Evolutionary conservation across 192 early-diverging fungal species (phyloP).

Genomic region (Umbelopsis vinacea): DNA sequence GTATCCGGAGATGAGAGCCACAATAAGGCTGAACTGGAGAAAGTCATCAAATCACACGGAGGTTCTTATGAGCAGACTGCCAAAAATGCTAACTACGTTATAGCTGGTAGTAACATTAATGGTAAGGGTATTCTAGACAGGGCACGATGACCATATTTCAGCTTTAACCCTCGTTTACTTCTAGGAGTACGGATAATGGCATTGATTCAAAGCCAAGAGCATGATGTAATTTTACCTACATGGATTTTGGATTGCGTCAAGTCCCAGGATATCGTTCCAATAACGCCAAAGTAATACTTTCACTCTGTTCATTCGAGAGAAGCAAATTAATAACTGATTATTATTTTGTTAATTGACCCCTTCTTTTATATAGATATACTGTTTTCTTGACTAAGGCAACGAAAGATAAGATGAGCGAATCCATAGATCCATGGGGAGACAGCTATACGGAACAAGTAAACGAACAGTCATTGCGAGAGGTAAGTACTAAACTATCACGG

Average conservation of each 20-base stretch:
- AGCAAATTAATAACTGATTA: not conserved
- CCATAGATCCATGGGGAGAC: constrained; percentile 73
- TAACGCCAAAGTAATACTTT: constrained; percentile 61
- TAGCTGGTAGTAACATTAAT: constrained; percentile 53
- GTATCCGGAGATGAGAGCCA: constrained; percentile 44
- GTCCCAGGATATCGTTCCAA: constrained; percentile 49
- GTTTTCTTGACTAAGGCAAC: constrained; percentile 60
- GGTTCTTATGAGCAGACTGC: constrained; percentile 67
- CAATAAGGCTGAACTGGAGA: constrained; percentile 63
- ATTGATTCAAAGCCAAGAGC: constrained; percentile 49
- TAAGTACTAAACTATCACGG: constrained; percentile 27
- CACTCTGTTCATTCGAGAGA: not conserved
- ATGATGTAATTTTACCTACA: constrained; percentile 65
- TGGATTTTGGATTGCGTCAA: constrained; percentile 72
- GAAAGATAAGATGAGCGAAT: constrained; percentile 48
- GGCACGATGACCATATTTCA: no score
- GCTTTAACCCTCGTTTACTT: constrained; percentile 26
- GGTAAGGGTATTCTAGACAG: constrained; percentile 3
- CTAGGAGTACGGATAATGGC: constrained; percentile 60
- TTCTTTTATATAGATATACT: constrained; percentile 53
- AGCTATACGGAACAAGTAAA: constrained; percentile 65
- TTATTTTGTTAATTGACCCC: not conserved
- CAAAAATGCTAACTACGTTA: constrained; percentile 42
- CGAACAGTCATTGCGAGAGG: constrained; percentile 56
- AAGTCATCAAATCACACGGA: constrained; percentile 61